These are phyloP conservation scores for Flueggea neowawraea DNA, from an alignment of 441 rosid genomes.

Conservation along the genomic window DNA sequence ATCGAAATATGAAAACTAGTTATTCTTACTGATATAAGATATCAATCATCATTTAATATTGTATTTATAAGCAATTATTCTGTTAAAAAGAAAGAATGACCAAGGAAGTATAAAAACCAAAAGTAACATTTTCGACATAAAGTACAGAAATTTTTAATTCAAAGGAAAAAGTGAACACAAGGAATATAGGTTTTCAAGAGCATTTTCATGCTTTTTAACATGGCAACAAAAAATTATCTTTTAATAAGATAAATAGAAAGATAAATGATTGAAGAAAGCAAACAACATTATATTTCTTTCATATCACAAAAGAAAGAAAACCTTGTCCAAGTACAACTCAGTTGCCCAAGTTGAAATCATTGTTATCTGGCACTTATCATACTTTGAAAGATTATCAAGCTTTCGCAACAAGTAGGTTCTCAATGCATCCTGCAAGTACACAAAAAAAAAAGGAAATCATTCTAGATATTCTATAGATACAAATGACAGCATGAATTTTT, in stretches of 20 bases:
- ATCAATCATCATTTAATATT: background rate
- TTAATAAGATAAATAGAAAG: slow-evolving; percentile 8
- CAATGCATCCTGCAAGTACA: slow-evolving; percentile 86
- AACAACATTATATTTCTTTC: slow-evolving; percentile 1
- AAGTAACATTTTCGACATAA: too few relatives aligned
- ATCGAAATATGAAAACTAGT: background rate
- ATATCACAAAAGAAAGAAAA: slow-evolving; percentile 32
- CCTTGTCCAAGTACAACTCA: slow-evolving; percentile 99
- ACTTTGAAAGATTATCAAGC: slow-evolving; percentile 93
- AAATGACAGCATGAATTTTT: background rate
- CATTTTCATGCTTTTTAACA: too few relatives aligned
- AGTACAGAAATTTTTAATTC: too few relatives aligned
- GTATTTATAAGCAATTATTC: too few relatives aligned
- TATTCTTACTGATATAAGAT: background rate
- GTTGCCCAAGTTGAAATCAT: slow-evolving; percentile 99
- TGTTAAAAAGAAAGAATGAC: too few relatives aligned
- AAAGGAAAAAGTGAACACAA: too few relatives aligned
- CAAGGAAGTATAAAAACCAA: too few relatives aligned
- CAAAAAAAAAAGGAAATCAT: slow-evolving; percentile 14
- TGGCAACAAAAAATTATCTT: background rate
- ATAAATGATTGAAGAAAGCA: slow-evolving; percentile 9
- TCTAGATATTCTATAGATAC: background rate
- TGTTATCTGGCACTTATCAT: slow-evolving; percentile 97
- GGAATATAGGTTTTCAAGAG: too few relatives aligned
- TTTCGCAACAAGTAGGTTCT: slow-evolving; percentile 91